Percentiles rank a stretch among this genome's conserved stretches.
phyloP scores from a whole-genome alignment of 257 asterid species.

The Capsicum baccatum region DNA sequence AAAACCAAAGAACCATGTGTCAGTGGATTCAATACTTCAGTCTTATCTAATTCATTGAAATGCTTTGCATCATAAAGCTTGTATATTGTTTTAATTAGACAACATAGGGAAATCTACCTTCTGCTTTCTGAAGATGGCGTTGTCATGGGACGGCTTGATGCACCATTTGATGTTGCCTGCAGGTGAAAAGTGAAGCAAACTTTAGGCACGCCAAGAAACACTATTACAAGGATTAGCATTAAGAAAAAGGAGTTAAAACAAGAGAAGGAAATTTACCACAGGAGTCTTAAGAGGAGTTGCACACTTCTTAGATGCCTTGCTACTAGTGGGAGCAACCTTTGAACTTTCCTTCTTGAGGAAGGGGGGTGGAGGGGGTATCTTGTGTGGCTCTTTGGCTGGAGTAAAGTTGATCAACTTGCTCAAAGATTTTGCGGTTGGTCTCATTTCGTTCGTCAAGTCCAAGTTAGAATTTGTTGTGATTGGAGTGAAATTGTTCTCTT shows the following conservation, averaged over 20 bases:
- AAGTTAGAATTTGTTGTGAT: slow-evolving; percentile 44
- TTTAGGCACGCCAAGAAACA: background rate
- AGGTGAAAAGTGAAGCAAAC: slow-evolving; percentile 23
- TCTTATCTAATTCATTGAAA: background rate
- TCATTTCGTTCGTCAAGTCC: slow-evolving; percentile 35
- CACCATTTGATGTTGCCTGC: slow-evolving; percentile 54
- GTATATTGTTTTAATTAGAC: background rate
- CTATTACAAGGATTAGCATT: background rate
- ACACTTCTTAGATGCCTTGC: slow-evolving; percentile 43
- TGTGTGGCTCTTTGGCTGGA: slow-evolving; percentile 54
- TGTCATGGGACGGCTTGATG: slow-evolving; percentile 45
- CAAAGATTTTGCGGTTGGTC: slow-evolving; percentile 58
- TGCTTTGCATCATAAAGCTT: background rate
- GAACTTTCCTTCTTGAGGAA: slow-evolving; percentile 45
- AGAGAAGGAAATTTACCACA: slow-evolving; percentile 34
- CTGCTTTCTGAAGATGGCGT: slow-evolving; percentile 56
- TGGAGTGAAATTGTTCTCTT: slow-evolving; percentile 45
- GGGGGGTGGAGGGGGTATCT: slow-evolving; percentile 38
- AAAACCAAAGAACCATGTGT: background rate
- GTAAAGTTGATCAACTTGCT: slow-evolving; percentile 49
- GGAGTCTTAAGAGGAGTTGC: slow-evolving; percentile 70
- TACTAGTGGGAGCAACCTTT: slow-evolving; percentile 36
- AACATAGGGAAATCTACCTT: slow-evolving; percentile 47
- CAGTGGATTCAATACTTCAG: background rate
- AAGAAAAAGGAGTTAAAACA: background rate